Evolutionary conservation across 2,329 filamentous ascomycete genomes (phyloP), one percentile per base, ranked within the genome.

Genomic region (Fusarium transvaalense): DNA sequence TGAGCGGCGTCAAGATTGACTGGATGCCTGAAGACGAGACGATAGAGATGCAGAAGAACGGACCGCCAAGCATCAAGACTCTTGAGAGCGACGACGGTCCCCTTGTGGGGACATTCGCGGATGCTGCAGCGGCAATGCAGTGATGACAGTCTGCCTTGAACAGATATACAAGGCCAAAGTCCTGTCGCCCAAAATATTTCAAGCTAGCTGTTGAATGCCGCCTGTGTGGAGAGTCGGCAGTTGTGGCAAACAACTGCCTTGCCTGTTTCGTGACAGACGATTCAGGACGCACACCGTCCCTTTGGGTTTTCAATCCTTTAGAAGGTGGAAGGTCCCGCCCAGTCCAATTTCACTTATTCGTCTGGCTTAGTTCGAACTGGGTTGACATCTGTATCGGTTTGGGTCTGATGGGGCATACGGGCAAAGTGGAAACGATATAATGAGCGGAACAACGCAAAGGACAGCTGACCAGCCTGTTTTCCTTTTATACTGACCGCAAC

Each of bases 51-150:
- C 81, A 82, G 63, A 79, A 76, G 55, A 80, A 80, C 51, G 74
- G 72, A 19, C 65, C 76, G 5, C 72, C 74, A 35, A 79, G 74
- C 66, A 69, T 77, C 54, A 78, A 76, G 64, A 77, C 76, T 6
- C 61, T 78, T n/a, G 75, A 79, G 21, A 74, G 75, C 27, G 77
- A 78, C 31, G 74, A 75, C 13, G 78, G 74, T 15, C 82, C 84
- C 45, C 82, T 89, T 39, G 85, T 89, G 15, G 86, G 87, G 42
- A 88, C 86, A 17, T 89, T 89, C 79, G 84, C 85, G 43, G 87
- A 89, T 73, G 87, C 86, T 23, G 86, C 85, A 23, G 83, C 83
- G 13, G 84, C 83, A 17, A 85, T 86, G 79, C 79, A 80, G 73
- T 78, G 67, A 64, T 51, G 42, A 52, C 19, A 39, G 34, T 29